phyloP scores from a whole-genome alignment of 2,329 filamentous ascomycete genomes.

The Cercospora sesami region DNA sequence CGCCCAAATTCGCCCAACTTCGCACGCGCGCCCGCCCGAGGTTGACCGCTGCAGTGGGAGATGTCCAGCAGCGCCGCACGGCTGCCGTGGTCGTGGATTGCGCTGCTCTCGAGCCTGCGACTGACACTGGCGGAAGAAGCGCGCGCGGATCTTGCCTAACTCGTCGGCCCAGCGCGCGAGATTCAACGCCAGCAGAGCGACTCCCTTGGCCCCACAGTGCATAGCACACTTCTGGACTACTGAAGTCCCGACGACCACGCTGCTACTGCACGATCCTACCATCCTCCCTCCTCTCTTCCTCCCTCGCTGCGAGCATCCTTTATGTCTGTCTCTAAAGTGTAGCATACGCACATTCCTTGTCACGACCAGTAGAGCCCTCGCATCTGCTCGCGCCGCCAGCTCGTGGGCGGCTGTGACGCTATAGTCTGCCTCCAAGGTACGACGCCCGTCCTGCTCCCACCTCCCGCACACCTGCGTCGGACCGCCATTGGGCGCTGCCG shows the following conservation, averaged over 20 bases:
- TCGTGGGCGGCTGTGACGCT: slow-evolving; percentile 2
- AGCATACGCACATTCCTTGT: slow-evolving; percentile 1
- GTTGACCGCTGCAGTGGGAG: slow-evolving; percentile 9
- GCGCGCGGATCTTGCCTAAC: slow-evolving; percentile 6
- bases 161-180: slow-evolving; percentile 1
- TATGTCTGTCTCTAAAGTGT: slow-evolving; percentile 12
- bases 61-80: slow-evolving; percentile 1
- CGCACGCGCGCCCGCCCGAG: slow-evolving; percentile 7
- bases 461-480: neutral
- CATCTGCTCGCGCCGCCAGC: slow-evolving; percentile 6
- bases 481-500: neutral
- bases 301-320: slow-evolving; percentile 1
- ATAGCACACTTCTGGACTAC: slow-evolving; percentile 8
- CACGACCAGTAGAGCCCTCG: neutral
- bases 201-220: slow-evolving; percentile 4
- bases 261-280: neutral
- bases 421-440: neutral
- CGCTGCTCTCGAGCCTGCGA: neutral
- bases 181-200: slow-evolving; percentile 4
- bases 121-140: neutral
- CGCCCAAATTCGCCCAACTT: neutral
- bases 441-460: neutral
- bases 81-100: neutral
- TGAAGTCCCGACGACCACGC: neutral
- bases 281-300: neutral